Base-by-base conservation (phyloP, 768 basidiomycete species). In the Xerocomus spinulosus region DNA sequence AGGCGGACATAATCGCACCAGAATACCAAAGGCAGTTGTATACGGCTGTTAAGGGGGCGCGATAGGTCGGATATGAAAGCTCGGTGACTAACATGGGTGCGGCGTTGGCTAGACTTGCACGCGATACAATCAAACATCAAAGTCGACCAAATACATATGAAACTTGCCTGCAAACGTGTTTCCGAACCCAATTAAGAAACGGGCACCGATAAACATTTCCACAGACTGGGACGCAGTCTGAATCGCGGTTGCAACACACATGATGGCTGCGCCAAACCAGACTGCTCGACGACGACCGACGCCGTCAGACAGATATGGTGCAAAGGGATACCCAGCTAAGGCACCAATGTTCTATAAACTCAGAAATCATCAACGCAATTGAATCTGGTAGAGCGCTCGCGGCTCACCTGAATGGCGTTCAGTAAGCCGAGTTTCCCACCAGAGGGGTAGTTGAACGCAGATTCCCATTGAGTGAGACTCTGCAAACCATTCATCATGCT, bases 11-110 rank as follows among this genome's bases (percentile, higher is more conserved):
- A 63, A 90, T 87, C 50, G 86, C 77, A 45, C 89, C 89, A 15
- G 85, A 82, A 61, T 88, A 88, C 88, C 90, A 92, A 51, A 90
- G 80, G 17, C 84, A 82, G 74, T 89, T 88, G 72, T 86, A 89
- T 40, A 80, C 69, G 2, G 86, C 82, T 9, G 87, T 92, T 52
- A 92, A 67, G 21, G 81, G 81, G 10, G 82, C 84, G 53, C 91
- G 87, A 65, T 93, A 82, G 3, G 78, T 73, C 13, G 90, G 90
- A 67, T 91, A 92, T 0, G 89, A 77, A 28, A 92, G 68, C 66
- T 92, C 91, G 39, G 87, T 84, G 47, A 92, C 80, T 68, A 92
- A 70, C 74, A 91, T 79, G 15, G 91, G 88, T 3, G 89, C 87
- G 42, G 87, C 81, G 59, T 81, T 82, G 21, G 79, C 79, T 75